A percentile compares a stretch with the other conserved stretches of the same genome.
Conservation (phyloP, 768 basidiomycete genomes). For the Tricholoma saponaceum region DNA sequence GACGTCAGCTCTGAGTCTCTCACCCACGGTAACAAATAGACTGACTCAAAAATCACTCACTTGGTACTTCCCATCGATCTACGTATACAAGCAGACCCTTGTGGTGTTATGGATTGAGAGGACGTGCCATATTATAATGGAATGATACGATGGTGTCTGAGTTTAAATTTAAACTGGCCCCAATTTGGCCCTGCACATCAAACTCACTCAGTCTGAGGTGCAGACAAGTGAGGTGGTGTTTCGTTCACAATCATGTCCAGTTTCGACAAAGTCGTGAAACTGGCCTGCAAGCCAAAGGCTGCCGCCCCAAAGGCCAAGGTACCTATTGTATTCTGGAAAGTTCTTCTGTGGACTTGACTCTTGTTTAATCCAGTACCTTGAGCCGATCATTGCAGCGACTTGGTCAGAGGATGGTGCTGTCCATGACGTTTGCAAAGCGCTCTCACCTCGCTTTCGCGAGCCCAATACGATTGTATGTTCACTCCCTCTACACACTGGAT, state of each 20-base stretch:
- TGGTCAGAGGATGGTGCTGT: conserved; percentile 94
- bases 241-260: conserved; percentile 54
- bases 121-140: too few relatives aligned
- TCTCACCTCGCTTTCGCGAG: conserved; percentile 81
- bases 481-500: not conserved
- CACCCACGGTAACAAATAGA: too few relatives aligned
- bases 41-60: too few relatives aligned
- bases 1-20: too few relatives aligned
- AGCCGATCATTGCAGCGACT: conserved; percentile 95
- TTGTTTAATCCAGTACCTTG: conserved; percentile 69
- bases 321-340: conserved; percentile 3
- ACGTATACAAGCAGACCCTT: too few relatives aligned
- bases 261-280: conserved; percentile 90
- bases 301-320: conserved; percentile 96
- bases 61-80: too few relatives aligned
- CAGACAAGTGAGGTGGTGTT: not conserved
- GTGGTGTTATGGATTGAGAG: too few relatives aligned
- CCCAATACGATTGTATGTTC: conserved; percentile 82
- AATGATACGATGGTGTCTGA: too few relatives aligned
- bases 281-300: conserved; percentile 96
- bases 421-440: conserved; percentile 87
- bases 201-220: too few relatives aligned
- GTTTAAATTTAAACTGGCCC: not conserved
- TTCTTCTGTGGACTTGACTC: conserved; percentile 6
- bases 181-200: not conserved